A percentile compares a stretch with the other conserved stretches of the same genome.
phyloP scores from a whole-genome alignment of 2,329 filamentous ascomycete genomes.

The Davidsoniella eucalypti region DNA sequence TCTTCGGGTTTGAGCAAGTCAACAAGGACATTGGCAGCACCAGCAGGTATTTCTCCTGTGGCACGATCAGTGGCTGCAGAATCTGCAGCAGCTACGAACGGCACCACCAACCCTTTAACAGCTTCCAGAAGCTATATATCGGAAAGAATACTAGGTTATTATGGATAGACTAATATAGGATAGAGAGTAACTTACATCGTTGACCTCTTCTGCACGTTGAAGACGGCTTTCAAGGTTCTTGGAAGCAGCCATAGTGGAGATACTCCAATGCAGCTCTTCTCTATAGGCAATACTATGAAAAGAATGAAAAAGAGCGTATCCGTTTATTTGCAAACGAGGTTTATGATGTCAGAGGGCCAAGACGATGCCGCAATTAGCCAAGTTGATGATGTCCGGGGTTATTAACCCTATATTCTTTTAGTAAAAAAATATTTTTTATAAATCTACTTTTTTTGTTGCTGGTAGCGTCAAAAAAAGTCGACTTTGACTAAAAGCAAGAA shows the following conservation, averaged over 20 bases:
- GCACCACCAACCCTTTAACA: constrained; percentile 50
- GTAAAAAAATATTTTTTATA: too few relatives aligned
- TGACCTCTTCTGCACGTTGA: constrained; percentile 27
- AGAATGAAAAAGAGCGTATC: neutral
- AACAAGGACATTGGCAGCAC: constrained; percentile 41
- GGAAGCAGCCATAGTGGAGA: neutral
- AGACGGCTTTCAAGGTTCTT: neutral
- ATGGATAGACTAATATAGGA: neutral
- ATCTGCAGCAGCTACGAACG: constrained; percentile 56
- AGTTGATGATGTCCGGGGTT: too few relatives aligned
- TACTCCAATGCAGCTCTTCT: neutral
- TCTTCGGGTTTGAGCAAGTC: constrained; percentile 43
- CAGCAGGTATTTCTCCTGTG: constrained; percentile 31
- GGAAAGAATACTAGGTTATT: constrained; percentile 2
- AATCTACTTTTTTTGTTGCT: too few relatives aligned
- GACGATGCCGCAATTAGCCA: too few relatives aligned
- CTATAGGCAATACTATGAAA: neutral
- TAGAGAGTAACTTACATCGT: constrained; percentile 25
- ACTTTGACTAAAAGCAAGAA: too few relatives aligned
- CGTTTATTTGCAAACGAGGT: neutral
- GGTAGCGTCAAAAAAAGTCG: too few relatives aligned
- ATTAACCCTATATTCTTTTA: too few relatives aligned
- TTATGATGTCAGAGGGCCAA: too few relatives aligned
- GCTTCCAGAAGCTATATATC: constrained; percentile 46
- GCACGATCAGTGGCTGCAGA: constrained; percentile 24